Percentiles rank a stretch among this genome's conserved stretches.
Evolutionary conservation across 345 rosid species (phyloP).

Genomic region (Excoecaria cochinchinensis): DNA sequence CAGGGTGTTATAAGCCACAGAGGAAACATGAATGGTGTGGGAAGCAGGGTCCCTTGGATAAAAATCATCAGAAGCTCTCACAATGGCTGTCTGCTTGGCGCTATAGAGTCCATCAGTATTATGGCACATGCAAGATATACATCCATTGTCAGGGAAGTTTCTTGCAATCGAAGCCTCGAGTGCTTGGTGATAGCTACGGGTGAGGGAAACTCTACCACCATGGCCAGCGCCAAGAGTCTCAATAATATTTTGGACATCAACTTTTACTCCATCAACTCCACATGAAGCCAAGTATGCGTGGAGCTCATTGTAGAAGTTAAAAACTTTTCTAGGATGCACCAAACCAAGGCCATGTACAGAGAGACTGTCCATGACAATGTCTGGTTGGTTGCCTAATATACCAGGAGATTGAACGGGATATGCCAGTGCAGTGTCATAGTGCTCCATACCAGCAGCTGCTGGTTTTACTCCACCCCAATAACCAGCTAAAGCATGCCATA

Average conservation of each 20-base stretch:
- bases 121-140: constrained; percentile 97
- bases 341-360: constrained; percentile 88
- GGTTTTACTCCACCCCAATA: constrained; percentile 99
- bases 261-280: constrained; percentile 96
- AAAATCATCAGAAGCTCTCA: constrained; percentile 96
- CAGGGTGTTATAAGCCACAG: constrained; percentile 85
- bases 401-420: constrained; percentile 92
- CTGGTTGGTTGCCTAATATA: constrained; percentile 88
- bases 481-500: constrained; percentile 97
- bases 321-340: constrained; percentile 89
- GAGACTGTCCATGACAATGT: constrained; percentile 87
- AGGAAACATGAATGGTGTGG: constrained; percentile 89
- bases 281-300: constrained; percentile 91
- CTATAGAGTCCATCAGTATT: constrained; percentile 92
- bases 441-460: constrained; percentile 90
- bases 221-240: constrained; percentile 97
- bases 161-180: constrained; percentile 83
- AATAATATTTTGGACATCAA: constrained; percentile 90
- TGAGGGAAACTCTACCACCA: constrained; percentile 92
- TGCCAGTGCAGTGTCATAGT: constrained; percentile 81
- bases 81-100: constrained; percentile 86
- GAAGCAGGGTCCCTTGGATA: constrained; percentile 95
- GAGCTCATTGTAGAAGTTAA: constrained; percentile 93
- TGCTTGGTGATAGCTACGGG: constrained; percentile 82
- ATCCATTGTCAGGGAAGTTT: constrained; percentile 86